Percentiles rank a stretch among this genome's conserved stretches.
These are phyloP conservation scores for Neoscytalidium dimidiatum DNA, from an alignment of 2,329 filamentous ascomycete genomes.

Conservation along the genomic window DNA sequence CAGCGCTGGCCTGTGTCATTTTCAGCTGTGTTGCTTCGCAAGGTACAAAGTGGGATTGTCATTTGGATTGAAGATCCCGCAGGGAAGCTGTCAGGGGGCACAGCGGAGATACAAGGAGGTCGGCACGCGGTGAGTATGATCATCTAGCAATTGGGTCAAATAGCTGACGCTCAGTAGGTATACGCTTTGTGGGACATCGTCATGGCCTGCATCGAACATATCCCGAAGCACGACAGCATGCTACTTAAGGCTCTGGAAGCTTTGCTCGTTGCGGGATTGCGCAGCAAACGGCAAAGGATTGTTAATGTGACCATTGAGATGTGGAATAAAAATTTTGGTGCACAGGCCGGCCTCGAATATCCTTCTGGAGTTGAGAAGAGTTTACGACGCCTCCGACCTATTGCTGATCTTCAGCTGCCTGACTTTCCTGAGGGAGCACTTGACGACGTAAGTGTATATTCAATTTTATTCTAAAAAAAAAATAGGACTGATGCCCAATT, in stretches of 20 bases:
- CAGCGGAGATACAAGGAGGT: slow-evolving; percentile 25
- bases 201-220: slow-evolving; percentile 55
- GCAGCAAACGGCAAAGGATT: slow-evolving; percentile 53
- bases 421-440: slow-evolving; percentile 43
- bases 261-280: slow-evolving; percentile 56
- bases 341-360: slow-evolving; percentile 62
- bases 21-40: slow-evolving; percentile 57
- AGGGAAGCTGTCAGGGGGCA: slow-evolving; percentile 28
- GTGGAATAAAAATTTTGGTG: slow-evolving; percentile 73
- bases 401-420: slow-evolving; percentile 55
- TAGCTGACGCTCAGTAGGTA: slow-evolving; percentile 32
- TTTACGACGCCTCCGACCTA: slow-evolving; percentile 61
- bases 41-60: slow-evolving; percentile 63
- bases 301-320: slow-evolving; percentile 55
- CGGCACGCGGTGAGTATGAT: slow-evolving; percentile 54
- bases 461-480: background rate
- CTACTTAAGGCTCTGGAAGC: slow-evolving; percentile 56
- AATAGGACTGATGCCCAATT: slow-evolving; percentile 49
- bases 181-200: slow-evolving; percentile 45
- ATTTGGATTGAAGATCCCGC: slow-evolving; percentile 64
- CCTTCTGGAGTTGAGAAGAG: slow-evolving; percentile 64
- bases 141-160: slow-evolving; percentile 30
- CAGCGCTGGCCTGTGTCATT: slow-evolving; percentile 47
- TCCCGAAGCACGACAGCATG: slow-evolving; percentile 60
- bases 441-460: slow-evolving; percentile 37